A percentile compares a stretch with the other conserved stretches of the same genome.
These are phyloP conservation scores for Allomyces macrogynus DNA, from an alignment of 192 early-diverging fungal species.

Conservation along the genomic window DNA sequence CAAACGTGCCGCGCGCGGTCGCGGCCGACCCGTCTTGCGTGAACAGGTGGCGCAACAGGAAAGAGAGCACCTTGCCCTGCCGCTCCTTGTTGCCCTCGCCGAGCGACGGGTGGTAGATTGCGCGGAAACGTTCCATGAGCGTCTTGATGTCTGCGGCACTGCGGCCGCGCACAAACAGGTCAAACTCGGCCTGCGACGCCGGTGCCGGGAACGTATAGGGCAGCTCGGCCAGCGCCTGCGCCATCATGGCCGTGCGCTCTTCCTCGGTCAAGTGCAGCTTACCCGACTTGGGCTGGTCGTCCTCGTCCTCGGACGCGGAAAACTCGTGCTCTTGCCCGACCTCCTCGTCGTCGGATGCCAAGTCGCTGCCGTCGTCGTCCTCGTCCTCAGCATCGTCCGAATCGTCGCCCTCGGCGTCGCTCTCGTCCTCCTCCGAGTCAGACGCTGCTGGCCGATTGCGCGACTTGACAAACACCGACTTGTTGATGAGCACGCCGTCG, in stretches of 20 bases:
- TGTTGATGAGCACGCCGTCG: constrained; percentile 29
- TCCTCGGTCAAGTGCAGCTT: not conserved
- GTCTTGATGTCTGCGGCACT: constrained; percentile 43
- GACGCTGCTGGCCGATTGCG: constrained; percentile 8
- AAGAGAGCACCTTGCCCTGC: constrained; percentile 37
- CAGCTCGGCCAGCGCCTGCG: constrained; percentile 23
- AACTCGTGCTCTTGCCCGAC: constrained; percentile 9
- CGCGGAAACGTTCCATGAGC: constrained; percentile 65
- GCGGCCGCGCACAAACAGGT: constrained; percentile 38
- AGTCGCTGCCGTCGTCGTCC: constrained; percentile 15
- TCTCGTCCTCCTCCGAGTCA: constrained; percentile 10
- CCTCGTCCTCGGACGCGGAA: constrained; percentile 12
- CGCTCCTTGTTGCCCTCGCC: constrained; percentile 58
- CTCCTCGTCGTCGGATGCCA: constrained; percentile 20
- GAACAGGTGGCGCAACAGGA: constrained; percentile 50
- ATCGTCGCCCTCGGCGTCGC: constrained; percentile 37
- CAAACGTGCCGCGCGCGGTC: not conserved
- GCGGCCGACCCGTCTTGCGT: constrained; percentile 6
- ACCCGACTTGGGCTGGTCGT: constrained; percentile 13
- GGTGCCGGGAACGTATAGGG: constrained; percentile 78
- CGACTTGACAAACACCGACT: constrained; percentile 20
- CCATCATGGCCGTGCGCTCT: constrained; percentile 9
- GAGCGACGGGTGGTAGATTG: constrained; percentile 65
- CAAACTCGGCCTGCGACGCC: constrained; percentile 42
- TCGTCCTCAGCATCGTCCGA: too few relatives aligned